These are phyloP conservation scores for Cladosporium phlei DNA, from an alignment of 2,329 filamentous ascomycete genomes.

Conservation along the genomic window DNA sequence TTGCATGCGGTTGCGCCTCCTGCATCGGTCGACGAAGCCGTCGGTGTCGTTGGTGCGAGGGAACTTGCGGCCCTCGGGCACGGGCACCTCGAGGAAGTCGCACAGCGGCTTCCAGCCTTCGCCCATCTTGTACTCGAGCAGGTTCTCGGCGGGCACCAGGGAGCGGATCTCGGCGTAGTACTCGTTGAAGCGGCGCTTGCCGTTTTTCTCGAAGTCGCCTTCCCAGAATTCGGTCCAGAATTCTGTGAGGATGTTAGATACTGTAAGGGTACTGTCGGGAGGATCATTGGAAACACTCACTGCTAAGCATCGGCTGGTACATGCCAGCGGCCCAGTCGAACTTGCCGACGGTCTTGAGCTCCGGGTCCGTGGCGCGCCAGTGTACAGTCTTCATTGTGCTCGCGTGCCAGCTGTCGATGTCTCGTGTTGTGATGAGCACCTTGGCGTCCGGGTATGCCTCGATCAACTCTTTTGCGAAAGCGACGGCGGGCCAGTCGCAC, in stretches of 20 bases:
- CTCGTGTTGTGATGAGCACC: slow-evolving; percentile 62
- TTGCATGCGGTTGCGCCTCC: slow-evolving; percentile 50
- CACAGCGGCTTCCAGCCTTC: slow-evolving; percentile 53
- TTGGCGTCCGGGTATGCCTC: slow-evolving; percentile 69
- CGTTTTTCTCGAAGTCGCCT: slow-evolving; percentile 60
- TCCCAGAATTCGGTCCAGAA: slow-evolving; percentile 67
- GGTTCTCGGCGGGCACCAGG: slow-evolving; percentile 44
- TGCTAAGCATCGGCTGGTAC: slow-evolving; percentile 66
- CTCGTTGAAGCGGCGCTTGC: slow-evolving; percentile 58
- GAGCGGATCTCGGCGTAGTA: slow-evolving; percentile 51
- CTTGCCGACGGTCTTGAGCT: slow-evolving; percentile 52
- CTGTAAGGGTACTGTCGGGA: not conserved
- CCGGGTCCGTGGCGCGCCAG: slow-evolving; percentile 62
- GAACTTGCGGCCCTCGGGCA: slow-evolving; percentile 46
- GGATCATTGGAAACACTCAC: slow-evolving; percentile 25
- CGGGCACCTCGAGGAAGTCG: slow-evolving; percentile 50
- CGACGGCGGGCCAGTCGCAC: slow-evolving; percentile 64
- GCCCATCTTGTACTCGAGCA: slow-evolving; percentile 51
- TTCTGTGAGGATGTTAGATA: slow-evolving; percentile 30
- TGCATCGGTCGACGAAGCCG: slow-evolving; percentile 52
- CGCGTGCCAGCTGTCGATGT: slow-evolving; percentile 60
- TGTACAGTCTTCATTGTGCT: slow-evolving; percentile 63
- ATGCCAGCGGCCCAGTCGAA: slow-evolving; percentile 61
- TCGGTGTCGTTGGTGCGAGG: slow-evolving; percentile 52
- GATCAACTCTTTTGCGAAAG: slow-evolving; percentile 65